These are phyloP conservation scores for Aspergillus ustus DNA, from an alignment of 2,329 filamentous ascomycete genomes.

Conservation along the genomic window DNA sequence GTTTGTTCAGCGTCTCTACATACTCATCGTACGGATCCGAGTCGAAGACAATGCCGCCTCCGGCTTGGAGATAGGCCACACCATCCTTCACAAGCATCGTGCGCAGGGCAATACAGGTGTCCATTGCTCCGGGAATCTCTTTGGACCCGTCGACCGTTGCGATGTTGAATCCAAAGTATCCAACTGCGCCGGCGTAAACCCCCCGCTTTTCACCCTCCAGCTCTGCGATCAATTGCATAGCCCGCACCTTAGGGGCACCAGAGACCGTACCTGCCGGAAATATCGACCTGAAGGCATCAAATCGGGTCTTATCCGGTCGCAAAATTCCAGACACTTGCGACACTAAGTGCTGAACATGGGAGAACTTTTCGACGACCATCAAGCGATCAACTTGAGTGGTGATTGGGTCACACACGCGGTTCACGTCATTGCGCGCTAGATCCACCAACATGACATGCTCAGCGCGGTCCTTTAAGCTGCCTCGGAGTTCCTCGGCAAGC, in stretches of 20 bases:
- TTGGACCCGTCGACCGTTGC: slow-evolving; percentile 66
- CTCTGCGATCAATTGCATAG: slow-evolving; percentile 97
- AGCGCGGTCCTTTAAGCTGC: slow-evolving; percentile 86
- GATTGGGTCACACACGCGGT: slow-evolving; percentile 88
- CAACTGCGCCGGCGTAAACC: slow-evolving; percentile 93
- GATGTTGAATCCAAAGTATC: slow-evolving; percentile 89
- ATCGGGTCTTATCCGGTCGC: slow-evolving; percentile 80
- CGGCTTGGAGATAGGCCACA: slow-evolving; percentile 85
- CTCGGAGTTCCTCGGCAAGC: slow-evolving; percentile 76
- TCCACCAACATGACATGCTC: slow-evolving; percentile 99
- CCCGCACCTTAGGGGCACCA: slow-evolving; percentile 91
- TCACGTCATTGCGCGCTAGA: slow-evolving; percentile 93
- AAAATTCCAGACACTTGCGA: slow-evolving; percentile 94
- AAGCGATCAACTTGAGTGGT: slow-evolving; percentile 89
- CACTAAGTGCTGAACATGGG: slow-evolving; percentile 95
- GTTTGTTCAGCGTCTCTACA: slow-evolving; percentile 96
- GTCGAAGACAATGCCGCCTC: slow-evolving; percentile 90
- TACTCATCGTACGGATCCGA: slow-evolving; percentile 90
- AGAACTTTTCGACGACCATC: slow-evolving; percentile 94
- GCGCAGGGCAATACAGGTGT: slow-evolving; percentile 79
- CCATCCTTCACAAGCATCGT: slow-evolving; percentile 96
- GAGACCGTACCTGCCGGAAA: slow-evolving; percentile 97
- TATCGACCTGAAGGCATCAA: slow-evolving; percentile 94
- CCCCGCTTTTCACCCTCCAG: slow-evolving; percentile 92
- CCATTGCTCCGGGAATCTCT: slow-evolving; percentile 82